Conservation (phyloP, 2,329 filamentous ascomycete species). For the Westerdykella aurantiaca region DNA sequence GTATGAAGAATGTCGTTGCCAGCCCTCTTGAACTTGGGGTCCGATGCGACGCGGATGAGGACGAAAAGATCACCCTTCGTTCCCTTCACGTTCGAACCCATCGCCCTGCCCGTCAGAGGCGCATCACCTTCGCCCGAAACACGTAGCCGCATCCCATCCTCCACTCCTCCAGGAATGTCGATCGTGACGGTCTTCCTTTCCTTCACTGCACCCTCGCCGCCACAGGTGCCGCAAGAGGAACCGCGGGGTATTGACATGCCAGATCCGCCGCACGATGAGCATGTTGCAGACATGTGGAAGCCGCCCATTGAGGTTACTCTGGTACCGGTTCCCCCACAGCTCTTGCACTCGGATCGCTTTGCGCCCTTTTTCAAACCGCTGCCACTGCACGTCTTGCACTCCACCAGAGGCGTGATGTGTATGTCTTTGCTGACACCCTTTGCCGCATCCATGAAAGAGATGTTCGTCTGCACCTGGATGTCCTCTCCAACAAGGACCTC, state of each 20-base stretch:
- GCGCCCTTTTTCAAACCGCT: conserved; percentile 78
- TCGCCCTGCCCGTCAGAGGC: conserved; percentile 65
- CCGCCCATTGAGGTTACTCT: conserved; percentile 86
- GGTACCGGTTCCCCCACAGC: conserved; percentile 80
- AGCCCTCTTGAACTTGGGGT: conserved; percentile 80
- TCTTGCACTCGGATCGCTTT: conserved; percentile 65
- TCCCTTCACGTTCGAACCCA: conserved; percentile 57
- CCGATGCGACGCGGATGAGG: conserved; percentile 79
- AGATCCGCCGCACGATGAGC: conserved; percentile 70
- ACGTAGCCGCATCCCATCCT: conserved; percentile 89
- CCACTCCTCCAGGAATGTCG: conserved; percentile 91
- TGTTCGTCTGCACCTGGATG: conserved; percentile 88
- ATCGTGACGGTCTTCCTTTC: conserved; percentile 79
- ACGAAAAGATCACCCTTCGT: conserved; percentile 86
- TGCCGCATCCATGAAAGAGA: conserved; percentile 93
- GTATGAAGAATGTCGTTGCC: conserved; percentile 92
- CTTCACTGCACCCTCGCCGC: conserved; percentile 75
- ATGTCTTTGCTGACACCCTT: conserved; percentile 89
- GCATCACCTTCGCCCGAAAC: conserved; percentile 84
- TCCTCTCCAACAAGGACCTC: conserved; percentile 85
- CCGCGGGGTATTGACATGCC: conserved; percentile 72
- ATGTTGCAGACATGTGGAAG: conserved; percentile 94
- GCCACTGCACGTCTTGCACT: conserved; percentile 78
- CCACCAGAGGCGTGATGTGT: conserved; percentile 70
- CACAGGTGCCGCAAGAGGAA: conserved; percentile 72